These are phyloP conservation scores for Monascus ruber DNA, from an alignment of 2,329 filamentous ascomycete species.

Conservation along the genomic window DNA sequence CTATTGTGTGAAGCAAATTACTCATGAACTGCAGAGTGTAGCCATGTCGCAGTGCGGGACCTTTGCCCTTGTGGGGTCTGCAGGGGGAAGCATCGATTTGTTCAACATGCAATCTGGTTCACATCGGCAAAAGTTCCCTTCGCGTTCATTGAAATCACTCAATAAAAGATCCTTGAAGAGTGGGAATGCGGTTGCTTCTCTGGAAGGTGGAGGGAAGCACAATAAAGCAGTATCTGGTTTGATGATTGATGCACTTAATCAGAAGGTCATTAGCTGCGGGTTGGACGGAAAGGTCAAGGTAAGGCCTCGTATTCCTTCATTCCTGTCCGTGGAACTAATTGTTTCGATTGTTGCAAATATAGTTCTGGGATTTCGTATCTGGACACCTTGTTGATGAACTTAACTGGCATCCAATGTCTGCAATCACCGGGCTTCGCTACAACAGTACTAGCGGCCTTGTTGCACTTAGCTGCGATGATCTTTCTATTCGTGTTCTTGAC, in stretches of 20 bases:
- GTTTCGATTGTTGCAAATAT: neutral
- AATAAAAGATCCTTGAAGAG: slow-evolving; percentile 35
- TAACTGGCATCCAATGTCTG: slow-evolving; percentile 67
- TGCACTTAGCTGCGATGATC: slow-evolving; percentile 79
- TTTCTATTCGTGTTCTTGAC: slow-evolving; percentile 79
- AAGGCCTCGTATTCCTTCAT: slow-evolving; percentile 2
- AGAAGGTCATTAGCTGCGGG: slow-evolving; percentile 71
- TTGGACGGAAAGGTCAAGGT: slow-evolving; percentile 81
- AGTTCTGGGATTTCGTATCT: slow-evolving; percentile 90
- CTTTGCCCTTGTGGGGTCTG: slow-evolving; percentile 82
- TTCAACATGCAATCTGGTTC: slow-evolving; percentile 92
- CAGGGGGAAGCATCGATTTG: slow-evolving; percentile 76
- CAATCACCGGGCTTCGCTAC: slow-evolving; percentile 66
- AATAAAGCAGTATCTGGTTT: slow-evolving; percentile 74
- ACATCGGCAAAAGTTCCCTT: slow-evolving; percentile 79
- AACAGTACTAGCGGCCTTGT: slow-evolving; percentile 75
- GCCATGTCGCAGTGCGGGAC: slow-evolving; percentile 85
- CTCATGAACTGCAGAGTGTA: slow-evolving; percentile 50
- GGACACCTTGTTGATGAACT: slow-evolving; percentile 70
- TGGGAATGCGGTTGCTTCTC: slow-evolving; percentile 19
- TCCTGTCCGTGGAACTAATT: neutral
- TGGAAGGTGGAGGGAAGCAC: slow-evolving; percentile 55
- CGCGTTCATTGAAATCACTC: slow-evolving; percentile 56
- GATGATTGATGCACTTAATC: slow-evolving; percentile 80
- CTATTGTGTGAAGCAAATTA: neutral